phyloP scores from a whole-genome alignment of 805 yeast species.

The Pichia exigua region DNA sequence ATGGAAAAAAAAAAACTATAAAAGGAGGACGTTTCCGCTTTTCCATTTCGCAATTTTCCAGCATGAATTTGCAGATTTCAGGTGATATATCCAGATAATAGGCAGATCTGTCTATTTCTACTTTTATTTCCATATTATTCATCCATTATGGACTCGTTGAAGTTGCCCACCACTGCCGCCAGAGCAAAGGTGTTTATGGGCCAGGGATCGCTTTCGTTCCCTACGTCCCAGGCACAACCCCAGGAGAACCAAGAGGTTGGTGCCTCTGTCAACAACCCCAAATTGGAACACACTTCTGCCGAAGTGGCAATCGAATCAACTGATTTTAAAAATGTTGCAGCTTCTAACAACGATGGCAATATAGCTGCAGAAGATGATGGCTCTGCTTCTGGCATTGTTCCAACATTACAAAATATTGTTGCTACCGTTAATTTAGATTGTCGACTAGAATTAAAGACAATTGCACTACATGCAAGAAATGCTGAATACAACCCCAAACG shows the following conservation, averaged over 20 bases:
- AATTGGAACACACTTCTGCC: neutral
- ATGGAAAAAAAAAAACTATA: conserved; percentile 7
- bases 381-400: conserved; percentile 90
- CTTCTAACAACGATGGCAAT: neutral
- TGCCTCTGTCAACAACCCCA: neutral
- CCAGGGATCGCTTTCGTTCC: conserved; percentile 54
- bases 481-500: conserved; percentile 98
- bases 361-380: conserved; percentile 41
- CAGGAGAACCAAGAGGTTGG: neutral
- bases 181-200: conserved; percentile 68
- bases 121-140: neutral
- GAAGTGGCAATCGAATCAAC: neutral
- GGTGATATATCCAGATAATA: neutral
- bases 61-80: neutral
- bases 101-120: neutral
- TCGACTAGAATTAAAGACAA: conserved; percentile 90
- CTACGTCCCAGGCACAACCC: conserved; percentile 25
- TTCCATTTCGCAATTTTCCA: neutral
- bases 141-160: conserved; percentile 55
- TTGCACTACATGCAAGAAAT: conserved; percentile 96
- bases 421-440: conserved; percentile 97
- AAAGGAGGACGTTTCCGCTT: conserved; percentile 9
- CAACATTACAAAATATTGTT: conserved; percentile 90
- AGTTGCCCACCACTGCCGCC: conserved; percentile 71
- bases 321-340: neutral